Evolutionary conservation across 805 yeast genomes (phyloP), one percentile per base, ranked within the genome.

Genomic region (Candida morakotiae): DNA sequence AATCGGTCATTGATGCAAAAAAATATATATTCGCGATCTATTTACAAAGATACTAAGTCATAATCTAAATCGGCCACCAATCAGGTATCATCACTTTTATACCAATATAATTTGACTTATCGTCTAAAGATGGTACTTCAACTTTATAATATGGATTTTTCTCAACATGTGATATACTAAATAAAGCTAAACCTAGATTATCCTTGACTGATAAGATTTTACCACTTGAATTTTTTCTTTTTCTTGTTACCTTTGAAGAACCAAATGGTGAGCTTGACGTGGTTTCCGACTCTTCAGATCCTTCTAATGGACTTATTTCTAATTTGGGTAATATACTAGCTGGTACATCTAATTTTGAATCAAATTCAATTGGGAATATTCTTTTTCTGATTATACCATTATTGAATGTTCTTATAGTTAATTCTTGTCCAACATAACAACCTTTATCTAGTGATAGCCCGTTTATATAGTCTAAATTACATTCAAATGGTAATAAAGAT

Each of bases 341-440:
- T 15, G 37, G 44, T 2, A 53, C 40, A 10, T 38, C 35, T 21
- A 7, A 7, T 21, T 56, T 36, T 7, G 43, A 51, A 27, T 55
- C 62, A 31, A 67, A 64, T 37, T 56, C 62, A 4, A 61, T 78
- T 0, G 98, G 97, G 32, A 86, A 76, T 2, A 87, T 65, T 38
- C 98, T 67, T 51, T 89, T 88, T 21, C 95, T 70, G n/a, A 89
- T 75, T 1, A 81, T 75, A 3, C 96, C 96, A 22, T 83, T 79
- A 42, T 85, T 86, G 52, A 73, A 81, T 0, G 97, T 83, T 49
- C 98, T 73, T 13, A 89, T 87, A 0, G 97, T 89, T 35, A 93
- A 67, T 56, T 93, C 99, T 60, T 93, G 98, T 1, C 99, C 99
- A 11, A 87, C 81, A 51, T 93, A 93, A 56, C 99, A 93, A 2